These are phyloP conservation scores for Kalmusia sp. DNA, from an alignment of 2,329 filamentous ascomycete genomes.

Conservation along the genomic window DNA sequence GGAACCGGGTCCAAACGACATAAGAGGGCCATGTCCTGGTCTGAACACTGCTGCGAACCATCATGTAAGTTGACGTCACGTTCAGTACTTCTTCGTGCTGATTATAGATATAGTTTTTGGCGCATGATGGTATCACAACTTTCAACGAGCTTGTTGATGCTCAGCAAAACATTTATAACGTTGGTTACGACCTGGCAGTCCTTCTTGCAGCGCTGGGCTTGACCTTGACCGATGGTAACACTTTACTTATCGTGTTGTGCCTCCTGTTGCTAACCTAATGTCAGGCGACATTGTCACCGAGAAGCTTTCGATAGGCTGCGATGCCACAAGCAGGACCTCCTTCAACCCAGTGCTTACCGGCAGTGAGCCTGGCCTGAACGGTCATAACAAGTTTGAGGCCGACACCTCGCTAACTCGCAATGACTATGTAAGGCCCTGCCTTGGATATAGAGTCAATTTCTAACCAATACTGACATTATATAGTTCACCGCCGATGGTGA, in stretches of 20 bases:
- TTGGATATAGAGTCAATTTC: background rate
- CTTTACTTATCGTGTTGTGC: too few species aligned
- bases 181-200: conserved; percentile 51
- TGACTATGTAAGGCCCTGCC: conserved; percentile 48
- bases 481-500: conserved; percentile 35
- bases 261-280: too few species aligned
- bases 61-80: conserved; percentile 17
- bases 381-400: conserved; percentile 54
- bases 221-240: conserved; percentile 45
- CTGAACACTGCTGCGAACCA: conserved; percentile 54
- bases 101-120: conserved; percentile 42
- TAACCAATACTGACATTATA: background rate
- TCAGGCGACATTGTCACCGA: conserved; percentile 48
- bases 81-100: background rate
- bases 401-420: conserved; percentile 52
- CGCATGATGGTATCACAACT: conserved; percentile 52
- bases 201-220: conserved; percentile 51
- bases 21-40: conserved; percentile 51
- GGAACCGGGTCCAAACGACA: conserved; percentile 45
- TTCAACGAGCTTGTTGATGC: conserved; percentile 55
- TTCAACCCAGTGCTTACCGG: conserved; percentile 25
- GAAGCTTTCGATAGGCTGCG: conserved; percentile 55
- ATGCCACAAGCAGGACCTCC: conserved; percentile 53
- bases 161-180: conserved; percentile 56
- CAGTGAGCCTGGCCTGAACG: conserved; percentile 51